phyloP scores from a whole-genome alignment of 208 protist genomes.

The Trichomonas vaginalis region DNA sequence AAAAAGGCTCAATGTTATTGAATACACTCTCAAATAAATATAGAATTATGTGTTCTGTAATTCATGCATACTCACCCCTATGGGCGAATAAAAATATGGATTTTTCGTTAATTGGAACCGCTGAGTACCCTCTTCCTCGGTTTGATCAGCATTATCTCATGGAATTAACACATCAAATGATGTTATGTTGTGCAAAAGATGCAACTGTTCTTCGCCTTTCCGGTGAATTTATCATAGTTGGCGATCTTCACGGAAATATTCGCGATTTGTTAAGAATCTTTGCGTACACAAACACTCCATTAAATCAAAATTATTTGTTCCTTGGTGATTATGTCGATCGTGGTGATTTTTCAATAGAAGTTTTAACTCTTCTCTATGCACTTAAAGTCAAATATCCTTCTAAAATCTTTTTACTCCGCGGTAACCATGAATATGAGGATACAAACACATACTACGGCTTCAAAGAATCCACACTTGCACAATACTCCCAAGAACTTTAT shows the following conservation, averaged over 20 bases:
- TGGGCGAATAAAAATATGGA: too few species aligned
- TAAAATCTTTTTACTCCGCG: conserved; percentile 63
- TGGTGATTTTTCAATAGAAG: conserved; percentile 51
- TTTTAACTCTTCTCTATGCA: conserved; percentile 64
- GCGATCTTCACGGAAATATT: conserved; percentile 6
- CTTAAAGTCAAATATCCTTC: conserved; percentile 63
- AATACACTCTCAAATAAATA: too few species aligned
- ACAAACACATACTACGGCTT: conserved; percentile 67
- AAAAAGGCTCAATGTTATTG: too few species aligned
- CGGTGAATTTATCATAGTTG: background rate
- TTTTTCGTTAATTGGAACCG: background rate
- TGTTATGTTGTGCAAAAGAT: background rate
- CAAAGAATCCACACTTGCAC: conserved; percentile 66
- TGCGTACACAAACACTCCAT: conserved; percentile 48
- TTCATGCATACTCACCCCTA: too few species aligned
- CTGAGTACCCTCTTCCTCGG: background rate
- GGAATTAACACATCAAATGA: background rate
- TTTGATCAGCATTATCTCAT: too few species aligned
- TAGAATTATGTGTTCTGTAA: too few species aligned
- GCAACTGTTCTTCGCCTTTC: background rate
- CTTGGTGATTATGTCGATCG: conserved; percentile 46
- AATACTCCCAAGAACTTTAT: conserved; percentile 56
- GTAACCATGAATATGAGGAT: conserved; percentile 66
- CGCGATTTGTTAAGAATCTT: conserved; percentile 63
- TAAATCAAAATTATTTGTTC: conserved; percentile 83